Evolutionary conservation across 1,284 basidiomycete species (phyloP), one percentile per base, ranked within the genome.

Genomic region (Trametes pubescens): DNA sequence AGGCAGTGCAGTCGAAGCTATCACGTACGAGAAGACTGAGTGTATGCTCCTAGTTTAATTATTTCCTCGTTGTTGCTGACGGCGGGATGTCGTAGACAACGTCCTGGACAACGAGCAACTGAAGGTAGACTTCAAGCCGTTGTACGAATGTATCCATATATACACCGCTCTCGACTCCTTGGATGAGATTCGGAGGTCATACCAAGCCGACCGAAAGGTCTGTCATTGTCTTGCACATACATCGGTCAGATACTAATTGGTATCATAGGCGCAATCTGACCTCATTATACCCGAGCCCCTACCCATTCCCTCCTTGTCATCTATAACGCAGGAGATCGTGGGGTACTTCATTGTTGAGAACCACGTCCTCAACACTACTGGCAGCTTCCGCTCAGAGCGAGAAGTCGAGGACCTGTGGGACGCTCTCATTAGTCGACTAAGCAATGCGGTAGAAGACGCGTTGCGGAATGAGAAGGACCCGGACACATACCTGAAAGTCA

Each of bases 381-480:
- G 86, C 14, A 84, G 82, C 40, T 99, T 99, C 79, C 87, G 98
- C 14, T 93, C 93, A 16, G 89, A 93, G 71, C 84, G 89, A 38
- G 96, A 99, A 69, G 92, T 99, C 0, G 96, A 99, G 70, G 95
- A 98, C 69, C 85, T 99, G 7, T 99, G 98, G 97, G 94, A 98
- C 67, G 90, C 89, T 26, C 87, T 99, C 71, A 89, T 96, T 64
- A 80, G 84, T 21, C 86, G 93, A 16, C 83, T 99, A 11, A 89
- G 92, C 4, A 85, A 86, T 37, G 89, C 91, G 2, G 90, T 99
- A 40, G 88, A 92, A 43, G 80, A 83, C 18, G 88, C 93, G 0
- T 79, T 99, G 63, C 85, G 84, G 62, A 87, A 83, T 18, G 94
- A 96, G 74, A 88, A 84, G 53, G 92, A 97, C 69, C 90, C 94